A percentile compares a stretch with the other conserved stretches of the same genome.
phyloP scores from a whole-genome alignment of 352 stramenopile species.

The Globisporangium polare region DNA sequence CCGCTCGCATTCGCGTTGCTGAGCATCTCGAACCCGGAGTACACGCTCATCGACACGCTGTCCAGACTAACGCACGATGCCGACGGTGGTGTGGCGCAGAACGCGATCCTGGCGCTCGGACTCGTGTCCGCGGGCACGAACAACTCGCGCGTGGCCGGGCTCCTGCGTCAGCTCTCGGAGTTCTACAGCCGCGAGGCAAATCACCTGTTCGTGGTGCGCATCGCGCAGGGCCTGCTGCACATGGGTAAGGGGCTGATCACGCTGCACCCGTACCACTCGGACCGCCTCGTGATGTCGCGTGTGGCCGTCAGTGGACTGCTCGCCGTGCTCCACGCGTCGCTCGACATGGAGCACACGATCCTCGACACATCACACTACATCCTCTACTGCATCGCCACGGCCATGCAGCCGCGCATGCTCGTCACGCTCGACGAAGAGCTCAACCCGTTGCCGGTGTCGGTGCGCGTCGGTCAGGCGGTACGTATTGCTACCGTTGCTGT shows the following conservation, averaged over 20 bases:
- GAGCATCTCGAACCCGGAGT: conserved; percentile 98
- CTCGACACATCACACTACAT: conserved; percentile 99
- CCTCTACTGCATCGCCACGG: conserved; percentile 96
- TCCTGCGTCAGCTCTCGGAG: conserved; percentile 96
- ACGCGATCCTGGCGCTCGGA: conserved; percentile 96
- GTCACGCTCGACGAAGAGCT: conserved; percentile 97
- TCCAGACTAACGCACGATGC: conserved; percentile 98
- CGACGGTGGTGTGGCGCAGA: conserved; percentile 96
- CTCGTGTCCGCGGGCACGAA: conserved; percentile 98
- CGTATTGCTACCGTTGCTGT: conserved; percentile 16
- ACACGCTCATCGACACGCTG: conserved; percentile 94
- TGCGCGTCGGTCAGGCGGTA: conserved; percentile 98
- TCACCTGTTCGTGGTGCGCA: conserved; percentile 97
- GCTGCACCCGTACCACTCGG: conserved; percentile 97
- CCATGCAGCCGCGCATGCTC: conserved; percentile 98
- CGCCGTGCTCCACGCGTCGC: conserved; percentile 92
- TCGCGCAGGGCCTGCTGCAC: conserved; percentile 98
- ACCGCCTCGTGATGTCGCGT: conserved; percentile 87
- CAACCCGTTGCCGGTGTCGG: conserved; percentile 94
- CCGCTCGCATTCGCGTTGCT: conserved; percentile 96
- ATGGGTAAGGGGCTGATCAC: conserved; percentile 99
- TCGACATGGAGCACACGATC: conserved; percentile 98
- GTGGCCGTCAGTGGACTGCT: conserved; percentile 95
- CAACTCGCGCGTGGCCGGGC: conserved; percentile 97
- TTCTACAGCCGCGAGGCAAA: conserved; percentile 98